Evolutionary conservation across 2,329 filamentous ascomycete species (phyloP).

Genomic region (Ceratocystiopsis sp.): DNA sequence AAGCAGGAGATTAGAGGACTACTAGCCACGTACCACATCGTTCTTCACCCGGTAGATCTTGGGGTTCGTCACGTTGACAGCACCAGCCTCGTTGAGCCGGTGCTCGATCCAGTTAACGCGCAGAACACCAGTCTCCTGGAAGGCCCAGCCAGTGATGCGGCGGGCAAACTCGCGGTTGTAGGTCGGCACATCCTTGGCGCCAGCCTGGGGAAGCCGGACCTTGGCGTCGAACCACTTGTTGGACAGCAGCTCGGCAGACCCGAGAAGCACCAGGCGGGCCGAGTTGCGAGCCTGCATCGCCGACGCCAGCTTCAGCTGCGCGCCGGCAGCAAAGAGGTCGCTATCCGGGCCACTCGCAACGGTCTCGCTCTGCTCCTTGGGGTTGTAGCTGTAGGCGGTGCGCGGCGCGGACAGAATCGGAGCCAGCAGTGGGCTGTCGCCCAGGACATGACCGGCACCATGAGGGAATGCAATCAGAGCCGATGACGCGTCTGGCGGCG

Average conservation of each 20-base stretch:
- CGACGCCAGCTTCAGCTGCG: slow-evolving; percentile 72
- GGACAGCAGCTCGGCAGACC: slow-evolving; percentile 72
- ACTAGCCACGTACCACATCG: slow-evolving; percentile 57
- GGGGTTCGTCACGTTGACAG: slow-evolving; percentile 53
- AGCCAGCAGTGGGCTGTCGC: slow-evolving; percentile 57
- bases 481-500: slow-evolving; percentile 23
- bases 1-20: neutral
- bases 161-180: slow-evolving; percentile 75
- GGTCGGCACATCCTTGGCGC: slow-evolving; percentile 36
- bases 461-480: slow-evolving; percentile 62
- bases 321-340: slow-evolving; percentile 63
- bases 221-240: slow-evolving; percentile 77
- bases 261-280: slow-evolving; percentile 71
- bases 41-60: slow-evolving; percentile 91
- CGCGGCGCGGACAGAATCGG: slow-evolving; percentile 68
- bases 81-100: slow-evolving; percentile 40
- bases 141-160: slow-evolving; percentile 82
- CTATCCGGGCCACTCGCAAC: slow-evolving; percentile 59
- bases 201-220: slow-evolving; percentile 43
- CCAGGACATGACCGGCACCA: slow-evolving; percentile 66
- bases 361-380: slow-evolving; percentile 60
- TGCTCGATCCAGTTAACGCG: slow-evolving; percentile 74
- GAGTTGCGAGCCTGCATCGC: slow-evolving; percentile 84
- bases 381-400: slow-evolving; percentile 87
- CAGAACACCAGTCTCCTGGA: slow-evolving; percentile 83